These are phyloP conservation scores for Lactarius pseudohatsudake DNA, from an alignment of 768 basidiomycete species.

Conservation along the genomic window DNA sequence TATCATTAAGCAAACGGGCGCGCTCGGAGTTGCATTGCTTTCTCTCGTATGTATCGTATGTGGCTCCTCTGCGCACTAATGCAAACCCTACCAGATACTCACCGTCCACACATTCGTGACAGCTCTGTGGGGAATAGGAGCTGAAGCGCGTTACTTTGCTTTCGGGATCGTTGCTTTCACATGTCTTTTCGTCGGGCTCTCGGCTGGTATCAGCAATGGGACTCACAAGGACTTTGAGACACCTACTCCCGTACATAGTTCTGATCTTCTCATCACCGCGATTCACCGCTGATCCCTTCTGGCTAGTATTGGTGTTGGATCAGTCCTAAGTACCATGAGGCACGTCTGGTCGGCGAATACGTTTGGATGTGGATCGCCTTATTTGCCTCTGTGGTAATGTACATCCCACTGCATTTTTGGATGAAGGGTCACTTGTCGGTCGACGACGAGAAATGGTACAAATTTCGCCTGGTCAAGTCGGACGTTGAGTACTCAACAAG, in stretches of 20 bases:
- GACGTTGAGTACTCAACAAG: constrained; percentile 16
- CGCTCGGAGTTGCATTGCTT: constrained; percentile 42
- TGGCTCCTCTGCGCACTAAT: background rate
- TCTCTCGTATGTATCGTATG: constrained; percentile 38
- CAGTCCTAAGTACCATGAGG: constrained; percentile 32
- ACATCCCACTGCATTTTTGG: constrained; percentile 40
- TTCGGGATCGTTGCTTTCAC: constrained; percentile 10
- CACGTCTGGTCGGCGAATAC: constrained; percentile 44
- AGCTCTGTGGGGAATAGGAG: constrained; percentile 39
- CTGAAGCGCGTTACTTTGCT: constrained; percentile 37
- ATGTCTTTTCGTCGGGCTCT: constrained; percentile 34
- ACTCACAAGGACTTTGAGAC: constrained; percentile 31
- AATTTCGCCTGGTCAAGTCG: constrained; percentile 30
- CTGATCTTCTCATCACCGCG: constrained; percentile 2
- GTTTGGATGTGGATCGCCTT: constrained; percentile 48
- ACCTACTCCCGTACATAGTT: constrained; percentile 37
- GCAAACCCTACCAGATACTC: constrained; percentile 35
- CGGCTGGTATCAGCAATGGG: constrained; percentile 38
- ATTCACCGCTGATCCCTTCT: background rate
- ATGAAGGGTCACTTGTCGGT: constrained; percentile 37
- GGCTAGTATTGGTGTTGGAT: constrained; percentile 47
- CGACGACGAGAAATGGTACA: constrained; percentile 38
- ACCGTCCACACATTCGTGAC: constrained; percentile 42
- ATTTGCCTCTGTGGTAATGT: constrained; percentile 37
- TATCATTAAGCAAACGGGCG: constrained; percentile 43